These are phyloP conservation scores for Penicillium parvum DNA, from an alignment of 495 filamentous ascomycete genomes.

Conservation along the genomic window DNA sequence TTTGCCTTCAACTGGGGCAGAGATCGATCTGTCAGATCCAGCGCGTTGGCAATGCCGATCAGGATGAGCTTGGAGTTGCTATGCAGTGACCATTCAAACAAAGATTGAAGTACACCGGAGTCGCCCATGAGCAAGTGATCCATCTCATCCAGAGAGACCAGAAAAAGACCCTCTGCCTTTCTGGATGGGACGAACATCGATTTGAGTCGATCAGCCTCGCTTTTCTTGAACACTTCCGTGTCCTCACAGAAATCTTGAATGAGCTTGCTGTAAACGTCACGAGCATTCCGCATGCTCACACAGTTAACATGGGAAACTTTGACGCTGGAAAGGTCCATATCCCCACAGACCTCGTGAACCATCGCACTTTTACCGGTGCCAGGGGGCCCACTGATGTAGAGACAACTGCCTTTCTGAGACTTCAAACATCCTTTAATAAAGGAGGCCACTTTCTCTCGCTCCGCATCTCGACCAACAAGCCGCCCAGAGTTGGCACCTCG, in stretches of 20 bases:
- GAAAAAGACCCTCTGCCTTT: slow-evolving; percentile 47
- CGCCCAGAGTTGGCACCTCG: slow-evolving; percentile 68
- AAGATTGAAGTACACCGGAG: slow-evolving; percentile 75
- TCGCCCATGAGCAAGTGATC: slow-evolving; percentile 88
- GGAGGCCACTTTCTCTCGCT: slow-evolving; percentile 61
- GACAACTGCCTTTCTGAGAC: slow-evolving; percentile 66
- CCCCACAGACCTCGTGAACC: slow-evolving; percentile 69
- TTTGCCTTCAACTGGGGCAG: slow-evolving; percentile 89
- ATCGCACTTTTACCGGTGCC: slow-evolving; percentile 96
- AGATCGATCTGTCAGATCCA: slow-evolving; percentile 93
- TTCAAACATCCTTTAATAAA: slow-evolving; percentile 66
- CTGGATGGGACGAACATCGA: slow-evolving; percentile 60
- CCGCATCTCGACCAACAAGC: slow-evolving; percentile 78
- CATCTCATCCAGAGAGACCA: slow-evolving; percentile 90
- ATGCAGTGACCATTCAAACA: slow-evolving; percentile 91
- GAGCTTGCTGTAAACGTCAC: slow-evolving; percentile 75
- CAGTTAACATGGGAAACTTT: slow-evolving; percentile 85
- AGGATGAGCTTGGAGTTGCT: slow-evolving; percentile 72
- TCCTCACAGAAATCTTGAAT: slow-evolving; percentile 59
- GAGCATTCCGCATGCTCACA: slow-evolving; percentile 83
- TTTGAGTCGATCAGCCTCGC: slow-evolving; percentile 53
- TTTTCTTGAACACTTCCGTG: slow-evolving; percentile 52
- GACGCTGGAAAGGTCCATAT: slow-evolving; percentile 47
- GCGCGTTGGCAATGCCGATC: slow-evolving; percentile 92
- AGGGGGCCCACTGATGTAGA: slow-evolving; percentile 93